Evolutionary conservation across 2,329 filamentous ascomycete species (phyloP), one percentile per base, ranked within the genome.

Genomic region (Rhinocladiella similis): DNA sequence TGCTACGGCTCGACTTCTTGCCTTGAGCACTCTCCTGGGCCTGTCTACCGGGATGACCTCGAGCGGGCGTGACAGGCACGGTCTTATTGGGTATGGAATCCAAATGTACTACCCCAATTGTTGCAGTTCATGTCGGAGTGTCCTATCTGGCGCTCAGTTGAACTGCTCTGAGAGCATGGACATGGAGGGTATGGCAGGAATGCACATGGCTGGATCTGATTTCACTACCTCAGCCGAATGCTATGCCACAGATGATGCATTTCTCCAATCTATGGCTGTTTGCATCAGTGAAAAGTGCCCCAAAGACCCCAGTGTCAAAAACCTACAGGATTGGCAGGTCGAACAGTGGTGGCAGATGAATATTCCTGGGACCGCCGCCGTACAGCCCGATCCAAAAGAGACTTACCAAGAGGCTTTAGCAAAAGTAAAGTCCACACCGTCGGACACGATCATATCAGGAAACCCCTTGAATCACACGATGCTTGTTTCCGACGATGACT

Each of bases 51-150:
- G 36, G 22, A 36, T 35, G 45, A 19, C 16, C 20, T 49, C 29
- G 3, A n/a, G 4, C n/a, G 47, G 43, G n/a, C 20, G 43, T n/a
- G 48, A 14, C 12, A 25, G 56, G 7, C 56, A 63, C 57, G 67
- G 67, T 16, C 63, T 67, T 25, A 65, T 70, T 25, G 69, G 69
- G 25, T 68, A 63, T 45, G 68, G 68, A 1, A 67, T 68, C n/a
- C 56, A 62, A 16, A 52, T 68, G 56, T 71, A 65, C 53, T 48
- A 54, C n/a, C 65, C 66, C 5, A 53, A 63, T 3, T 71, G 69
- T 47, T 65, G 59, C 50, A 63, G 62, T 12, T 60, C 68, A 38
- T 71, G 69, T 45, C 59, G 63, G 52, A 63, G 67, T 70, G 29
- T 65, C 66, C n/a, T 55, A 59, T 20, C 54, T 67, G 6, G 65